Evolutionary conservation across 176 grass and related monocot species (phyloP).

Genomic region (Aegilops longissima): DNA sequence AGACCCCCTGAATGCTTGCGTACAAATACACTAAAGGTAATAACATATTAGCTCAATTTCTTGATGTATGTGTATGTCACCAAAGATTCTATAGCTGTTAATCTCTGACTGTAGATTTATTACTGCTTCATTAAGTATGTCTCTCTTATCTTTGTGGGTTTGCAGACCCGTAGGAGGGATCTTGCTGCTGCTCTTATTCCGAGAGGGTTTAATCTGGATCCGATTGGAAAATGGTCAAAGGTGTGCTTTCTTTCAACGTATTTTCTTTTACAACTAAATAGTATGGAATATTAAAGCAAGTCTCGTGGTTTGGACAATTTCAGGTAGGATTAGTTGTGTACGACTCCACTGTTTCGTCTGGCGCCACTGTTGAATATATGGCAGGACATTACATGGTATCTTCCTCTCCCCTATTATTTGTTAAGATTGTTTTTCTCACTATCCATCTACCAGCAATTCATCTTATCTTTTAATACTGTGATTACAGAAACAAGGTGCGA

Average conservation of each 20-base stretch:
- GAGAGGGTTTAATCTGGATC: constrained; percentile 98
- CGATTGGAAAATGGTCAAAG: constrained; percentile 99
- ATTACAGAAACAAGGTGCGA: constrained; percentile 96
- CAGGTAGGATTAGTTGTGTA: constrained; percentile 98
- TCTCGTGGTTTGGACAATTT: constrained; percentile 21
- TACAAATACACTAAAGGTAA: constrained; percentile 97
- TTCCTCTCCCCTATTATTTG: constrained; percentile 13
- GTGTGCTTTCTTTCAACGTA: constrained; percentile 37
- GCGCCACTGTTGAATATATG: constrained; percentile 98
- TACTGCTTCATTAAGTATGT: background rate
- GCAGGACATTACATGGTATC: constrained; percentile 97
- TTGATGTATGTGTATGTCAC: background rate
- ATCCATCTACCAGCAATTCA: background rate
- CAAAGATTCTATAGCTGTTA: background rate
- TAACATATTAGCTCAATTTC: background rate
- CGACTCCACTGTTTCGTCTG: constrained; percentile 85
- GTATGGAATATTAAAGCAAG: constrained; percentile 4
- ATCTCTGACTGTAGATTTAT: background rate
- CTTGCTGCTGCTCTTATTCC: constrained; percentile 96
- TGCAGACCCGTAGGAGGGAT: constrained; percentile 90
- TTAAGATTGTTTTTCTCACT: background rate
- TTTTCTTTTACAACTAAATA: background rate
- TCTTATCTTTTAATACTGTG: background rate
- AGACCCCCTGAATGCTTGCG: constrained; percentile 84
- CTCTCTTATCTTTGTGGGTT: background rate